phyloP scores from a whole-genome alignment of 352 stramenopile species.

The Phytophthora fragariaefolia region DNA sequence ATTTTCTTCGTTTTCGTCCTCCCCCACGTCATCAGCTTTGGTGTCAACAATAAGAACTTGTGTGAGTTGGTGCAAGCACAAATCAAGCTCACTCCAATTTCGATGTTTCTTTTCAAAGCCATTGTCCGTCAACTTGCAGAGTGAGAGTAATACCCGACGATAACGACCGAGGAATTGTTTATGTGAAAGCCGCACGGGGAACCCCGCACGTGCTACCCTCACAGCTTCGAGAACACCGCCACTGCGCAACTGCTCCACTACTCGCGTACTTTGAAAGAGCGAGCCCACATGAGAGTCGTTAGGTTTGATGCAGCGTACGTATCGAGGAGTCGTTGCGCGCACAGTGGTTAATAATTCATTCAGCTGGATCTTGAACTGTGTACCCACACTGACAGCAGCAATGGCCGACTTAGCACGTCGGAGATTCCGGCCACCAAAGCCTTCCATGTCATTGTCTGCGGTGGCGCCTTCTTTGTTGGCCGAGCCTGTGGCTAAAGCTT shows the following conservation, averaged over 20 bases:
- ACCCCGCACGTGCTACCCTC: constrained; percentile 83
- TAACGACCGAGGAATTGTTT: constrained; percentile 82
- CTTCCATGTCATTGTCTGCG: constrained; percentile 19
- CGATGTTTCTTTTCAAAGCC: constrained; percentile 26
- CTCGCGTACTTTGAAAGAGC: constrained; percentile 76
- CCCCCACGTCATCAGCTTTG: constrained; percentile 5
- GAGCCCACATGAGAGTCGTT: constrained; percentile 91
- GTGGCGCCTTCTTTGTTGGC: constrained; percentile 9
- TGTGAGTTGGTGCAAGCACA: constrained; percentile 42
- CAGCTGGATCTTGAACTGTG: constrained; percentile 95
- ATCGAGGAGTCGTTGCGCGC: constrained; percentile 95
- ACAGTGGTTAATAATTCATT: constrained; percentile 94
- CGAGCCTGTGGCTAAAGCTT: constrained; percentile 50
- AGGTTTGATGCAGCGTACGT: constrained; percentile 99
- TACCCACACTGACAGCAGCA: constrained; percentile 75
- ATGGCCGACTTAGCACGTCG: constrained; percentile 68
- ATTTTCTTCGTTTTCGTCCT: constrained; percentile 17
- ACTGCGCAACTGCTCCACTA: constrained; percentile 88
- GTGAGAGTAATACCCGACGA: constrained; percentile 53
- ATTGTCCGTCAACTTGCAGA: constrained; percentile 32
- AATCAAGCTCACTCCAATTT: constrained; percentile 32
- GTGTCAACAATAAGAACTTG: constrained; percentile 32
- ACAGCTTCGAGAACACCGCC: constrained; percentile 90
- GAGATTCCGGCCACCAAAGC: constrained; percentile 27
- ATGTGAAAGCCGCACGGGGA: constrained; percentile 84